Conservation (phyloP, 305 asterid genomes). For the Striga hermonthica region DNA sequence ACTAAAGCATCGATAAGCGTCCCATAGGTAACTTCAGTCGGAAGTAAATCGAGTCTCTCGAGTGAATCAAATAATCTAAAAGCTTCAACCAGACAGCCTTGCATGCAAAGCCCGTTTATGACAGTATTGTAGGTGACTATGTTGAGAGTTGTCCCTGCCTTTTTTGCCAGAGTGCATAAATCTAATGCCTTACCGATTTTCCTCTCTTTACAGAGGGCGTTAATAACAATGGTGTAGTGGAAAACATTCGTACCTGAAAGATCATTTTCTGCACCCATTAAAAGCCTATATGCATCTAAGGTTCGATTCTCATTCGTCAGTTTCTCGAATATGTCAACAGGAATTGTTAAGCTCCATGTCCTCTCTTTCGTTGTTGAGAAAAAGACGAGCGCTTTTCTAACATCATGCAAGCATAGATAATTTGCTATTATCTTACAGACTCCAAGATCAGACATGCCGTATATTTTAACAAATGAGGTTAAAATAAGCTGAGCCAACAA, state of each 20-base stretch:
- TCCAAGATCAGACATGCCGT: constrained; percentile 48
- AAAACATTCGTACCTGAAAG: constrained; percentile 48
- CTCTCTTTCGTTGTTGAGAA: constrained; percentile 41
- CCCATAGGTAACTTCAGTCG: constrained; percentile 72
- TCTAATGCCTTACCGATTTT: constrained; percentile 54
- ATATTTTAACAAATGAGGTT: constrained; percentile 51
- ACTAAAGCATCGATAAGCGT: constrained; percentile 69
- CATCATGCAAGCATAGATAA: constrained; percentile 54
- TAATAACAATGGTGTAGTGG: constrained; percentile 58
- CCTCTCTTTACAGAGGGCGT: constrained; percentile 63
- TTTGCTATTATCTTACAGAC: constrained; percentile 41
- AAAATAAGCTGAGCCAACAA: constrained; percentile 44
- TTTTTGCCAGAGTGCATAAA: constrained; percentile 53
- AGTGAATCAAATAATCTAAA: constrained; percentile 77
- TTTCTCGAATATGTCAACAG: constrained; percentile 41
- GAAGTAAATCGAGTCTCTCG: constrained; percentile 45
- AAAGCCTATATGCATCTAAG: constrained; percentile 67
- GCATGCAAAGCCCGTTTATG: constrained; percentile 67
- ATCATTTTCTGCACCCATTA: constrained; percentile 47
- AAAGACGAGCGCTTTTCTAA: constrained; percentile 46
- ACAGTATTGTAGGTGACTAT: constrained; percentile 62
- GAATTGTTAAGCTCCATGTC: constrained; percentile 34
- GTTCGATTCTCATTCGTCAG: constrained; percentile 46
- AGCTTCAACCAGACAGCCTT: constrained; percentile 80
- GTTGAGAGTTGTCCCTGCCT: constrained; percentile 49